Conservation (phyloP, 495 filamentous ascomycete species). For the Pyrenopolyporus hunteri region DNA sequence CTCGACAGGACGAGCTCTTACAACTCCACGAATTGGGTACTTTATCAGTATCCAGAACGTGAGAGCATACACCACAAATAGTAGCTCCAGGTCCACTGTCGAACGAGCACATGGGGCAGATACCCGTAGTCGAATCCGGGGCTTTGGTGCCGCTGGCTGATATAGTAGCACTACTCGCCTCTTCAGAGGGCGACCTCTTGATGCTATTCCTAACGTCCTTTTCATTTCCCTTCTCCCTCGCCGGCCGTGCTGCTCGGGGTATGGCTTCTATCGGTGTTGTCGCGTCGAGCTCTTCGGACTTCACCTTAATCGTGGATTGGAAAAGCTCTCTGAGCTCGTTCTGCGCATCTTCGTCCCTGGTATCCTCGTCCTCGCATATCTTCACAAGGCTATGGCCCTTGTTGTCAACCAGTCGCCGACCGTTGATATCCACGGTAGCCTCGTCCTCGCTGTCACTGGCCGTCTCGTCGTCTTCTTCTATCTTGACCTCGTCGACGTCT, state of each 20-base stretch:
- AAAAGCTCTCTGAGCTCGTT: slow-evolving; percentile 67
- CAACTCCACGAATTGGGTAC: slow-evolving; percentile 66
- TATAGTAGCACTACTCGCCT: background rate
- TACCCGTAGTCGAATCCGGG: slow-evolving; percentile 3
- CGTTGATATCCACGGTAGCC: slow-evolving; percentile 62
- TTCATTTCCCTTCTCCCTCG: background rate
- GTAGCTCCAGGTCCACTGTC: slow-evolving; percentile 55
- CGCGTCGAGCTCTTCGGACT: slow-evolving; percentile 8
- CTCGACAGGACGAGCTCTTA: slow-evolving; percentile 56
- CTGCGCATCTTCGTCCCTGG: slow-evolving; percentile 62
- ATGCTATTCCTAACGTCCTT: slow-evolving; percentile 1
- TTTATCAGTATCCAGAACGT: slow-evolving; percentile 62
- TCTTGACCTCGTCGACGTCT: slow-evolving; percentile 45
- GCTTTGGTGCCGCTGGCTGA: slow-evolving; percentile 16
- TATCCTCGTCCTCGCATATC: slow-evolving; percentile 74
- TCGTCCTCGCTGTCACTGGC: slow-evolving; percentile 48
- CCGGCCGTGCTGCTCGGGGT: background rate
- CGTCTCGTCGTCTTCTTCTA: slow-evolving; percentile 43
- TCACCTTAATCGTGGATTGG: slow-evolving; percentile 39
- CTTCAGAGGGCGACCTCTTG: background rate
- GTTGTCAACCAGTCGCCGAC: slow-evolving; percentile 62
- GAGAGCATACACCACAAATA: slow-evolving; percentile 68
- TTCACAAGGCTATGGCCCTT: slow-evolving; percentile 68
- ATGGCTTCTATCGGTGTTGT: background rate
- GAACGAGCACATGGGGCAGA: slow-evolving; percentile 69